Evolutionary conservation across 2,329 filamentous ascomycete species (phyloP), one percentile per base, ranked within the genome.

Genomic region (Meredithiella fracta): DNA sequence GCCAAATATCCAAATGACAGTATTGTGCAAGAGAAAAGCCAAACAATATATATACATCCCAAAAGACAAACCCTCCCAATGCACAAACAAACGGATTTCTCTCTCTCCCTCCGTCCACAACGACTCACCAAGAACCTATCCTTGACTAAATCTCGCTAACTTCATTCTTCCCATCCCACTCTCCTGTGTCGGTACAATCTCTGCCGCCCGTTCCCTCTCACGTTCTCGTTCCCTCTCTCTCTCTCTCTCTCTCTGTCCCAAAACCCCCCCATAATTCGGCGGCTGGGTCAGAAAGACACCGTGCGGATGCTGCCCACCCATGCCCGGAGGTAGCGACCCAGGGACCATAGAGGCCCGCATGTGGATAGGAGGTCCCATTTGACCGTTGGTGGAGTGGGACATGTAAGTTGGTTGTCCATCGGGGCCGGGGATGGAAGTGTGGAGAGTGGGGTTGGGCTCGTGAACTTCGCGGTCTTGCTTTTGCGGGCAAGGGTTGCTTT

Each of bases 401-500:
- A 51, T 15, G 23, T 44, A 40, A 17, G 29, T 31, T 51, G 51
- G 38, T 26, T 55, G 50, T 4, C 54, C 55, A 20, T 37, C 42
- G 3, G 54, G 22, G 50, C 37, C 20, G 40, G 59, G 15, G 55
- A 55, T 7, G 47, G 57, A n/a, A 34, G 59, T 51, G 51, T 47
- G 47, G 14, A 49, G 11, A 50, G 34, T 17, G 34, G 26, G 14
- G 26, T 22, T 53, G 7, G 69, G 69, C 2, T 67, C 72, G 58
- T 74, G 72, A 22, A 69, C 70, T 2, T 67, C 72, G 58, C 74
- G 72, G 22, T 70, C 70, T 14, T 71, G 71, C 66, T 80, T 80
- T 80, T 80, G 1, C 74, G 74, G 1, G 76, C 77, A 6, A 80
- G 72, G 0, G 77, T 81, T 1, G 75, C 76, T 62, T 79, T 79